Evolutionary conservation across 331 rosid genomes (phyloP), one percentile per base, ranked within the genome.

Genomic region (Malus hybrid): DNA sequence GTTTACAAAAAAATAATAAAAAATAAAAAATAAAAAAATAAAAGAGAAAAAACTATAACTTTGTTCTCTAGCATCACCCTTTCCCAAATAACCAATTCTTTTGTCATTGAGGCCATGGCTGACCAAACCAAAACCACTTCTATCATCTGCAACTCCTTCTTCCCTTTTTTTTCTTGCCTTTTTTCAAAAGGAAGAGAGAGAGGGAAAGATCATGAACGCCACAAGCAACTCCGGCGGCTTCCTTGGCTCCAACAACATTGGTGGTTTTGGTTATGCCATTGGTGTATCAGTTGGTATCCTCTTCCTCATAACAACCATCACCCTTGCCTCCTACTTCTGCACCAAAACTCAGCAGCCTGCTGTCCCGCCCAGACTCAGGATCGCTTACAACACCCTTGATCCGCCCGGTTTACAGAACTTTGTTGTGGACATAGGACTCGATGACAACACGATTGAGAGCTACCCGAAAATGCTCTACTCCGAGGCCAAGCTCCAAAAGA

Each of bases 271-370:
- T 52, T 86, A 86, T 73, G 97, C 83, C 70, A 80, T 94, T 76
- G 99, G 97, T 55, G 87, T 92, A 42, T 92, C 99, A 19, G 85
- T 89, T 80, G 99, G 97, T 6, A 80, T 94, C 66, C 97, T 94
- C 24, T 52, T 94, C 27, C 96, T 92, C 65, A 89, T 94, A 73
- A 92, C 99, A 57, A 92, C 97, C 76, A 85, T 92, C 77, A 89
- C 95, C 60, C 86, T 94, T 22, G 84, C 97, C 31, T 91, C 97
- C 42, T 94, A 94, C 70, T 92, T 90, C 79, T 94, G 99, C 88
- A 67, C 89, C 68, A 65, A 91, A 42, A 27, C 73, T 29, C 62
- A 18, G 19, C 69, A 71, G 12, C 81, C 18, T 1, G 73, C 84
- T 1, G 1, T 82, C 55, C 16, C 79, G 2, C 15, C 80, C 6